These are phyloP conservation scores for Podosphaera xanthii DNA, from an alignment of 2,329 filamentous ascomycete genomes.

Conservation along the genomic window DNA sequence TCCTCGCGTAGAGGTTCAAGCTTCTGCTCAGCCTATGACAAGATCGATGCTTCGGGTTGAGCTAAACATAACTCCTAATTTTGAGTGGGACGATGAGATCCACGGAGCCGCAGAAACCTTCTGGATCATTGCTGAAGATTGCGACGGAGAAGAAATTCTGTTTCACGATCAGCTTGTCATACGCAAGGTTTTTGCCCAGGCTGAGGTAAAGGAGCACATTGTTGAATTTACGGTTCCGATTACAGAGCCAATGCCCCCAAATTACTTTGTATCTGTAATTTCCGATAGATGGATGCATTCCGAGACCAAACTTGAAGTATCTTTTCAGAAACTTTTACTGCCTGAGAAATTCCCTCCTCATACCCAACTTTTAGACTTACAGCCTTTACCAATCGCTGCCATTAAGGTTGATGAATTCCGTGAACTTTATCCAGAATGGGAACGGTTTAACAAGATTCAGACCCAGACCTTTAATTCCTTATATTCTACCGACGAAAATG, in stretches of 20 bases:
- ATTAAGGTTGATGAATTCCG: conserved; percentile 70
- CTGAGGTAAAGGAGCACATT: conserved; percentile 77
- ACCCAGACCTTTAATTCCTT: conserved; percentile 92
- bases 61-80: conserved; percentile 77
- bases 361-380: conserved; percentile 76
- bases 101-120: conserved; percentile 81
- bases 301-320: conserved; percentile 77
- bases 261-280: conserved; percentile 90
- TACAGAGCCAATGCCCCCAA: conserved; percentile 90
- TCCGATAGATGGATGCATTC: conserved; percentile 98
- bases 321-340: conserved; percentile 83
- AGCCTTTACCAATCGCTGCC: conserved; percentile 71
- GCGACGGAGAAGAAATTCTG: conserved; percentile 85
- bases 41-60: conserved; percentile 80
- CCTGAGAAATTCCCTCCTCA: conserved; percentile 91
- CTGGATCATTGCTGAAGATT: conserved; percentile 95
- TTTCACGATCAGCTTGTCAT: conserved; percentile 89
- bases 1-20: conserved; percentile 75
- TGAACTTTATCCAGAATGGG: conserved; percentile 60
- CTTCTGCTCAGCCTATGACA: conserved; percentile 84
- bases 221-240: conserved; percentile 94
- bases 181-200: conserved; percentile 65
- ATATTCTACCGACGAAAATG: conserved; percentile 77
- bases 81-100: conserved; percentile 79
- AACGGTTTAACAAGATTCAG: conserved; percentile 89